Conservation (phyloP, 2,329 filamentous ascomycete species). For the Reticulascus tulasneorum region DNA sequence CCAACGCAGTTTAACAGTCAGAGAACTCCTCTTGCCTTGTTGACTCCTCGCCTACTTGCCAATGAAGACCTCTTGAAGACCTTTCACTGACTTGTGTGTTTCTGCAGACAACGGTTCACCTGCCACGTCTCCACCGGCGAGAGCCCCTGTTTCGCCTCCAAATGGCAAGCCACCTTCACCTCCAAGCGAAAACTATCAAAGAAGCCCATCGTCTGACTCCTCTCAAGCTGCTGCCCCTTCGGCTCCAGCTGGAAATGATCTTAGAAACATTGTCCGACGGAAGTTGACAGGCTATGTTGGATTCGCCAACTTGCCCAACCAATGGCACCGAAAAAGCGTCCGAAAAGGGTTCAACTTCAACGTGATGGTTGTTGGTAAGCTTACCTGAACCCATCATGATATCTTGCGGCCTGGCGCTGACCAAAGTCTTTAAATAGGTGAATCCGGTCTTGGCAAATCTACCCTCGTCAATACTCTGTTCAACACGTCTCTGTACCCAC, state of each 20-base stretch:
- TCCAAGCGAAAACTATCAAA: slow-evolving; percentile 26
- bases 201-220: slow-evolving; percentile 32
- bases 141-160: slow-evolving; percentile 37
- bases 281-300: slow-evolving; percentile 98
- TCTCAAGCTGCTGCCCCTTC: slow-evolving; percentile 38
- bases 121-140: slow-evolving; percentile 35
- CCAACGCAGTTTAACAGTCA: too few relatives aligned
- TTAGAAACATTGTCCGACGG: slow-evolving; percentile 94
- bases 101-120: slow-evolving; percentile 38
- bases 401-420: slow-evolving; percentile 6
- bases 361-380: slow-evolving; percentile 99
- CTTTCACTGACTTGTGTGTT: slow-evolving; percentile 29
- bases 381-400: neutral
- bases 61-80: slow-evolving; percentile 15
- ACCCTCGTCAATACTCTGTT: slow-evolving; percentile 99
- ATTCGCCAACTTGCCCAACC: slow-evolving; percentile 97
- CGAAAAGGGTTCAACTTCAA: slow-evolving; percentile 99
- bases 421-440: slow-evolving; percentile 55
- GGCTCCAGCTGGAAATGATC: too few relatives aligned
- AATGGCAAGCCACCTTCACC: slow-evolving; percentile 33
- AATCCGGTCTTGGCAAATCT: slow-evolving; percentile 98
- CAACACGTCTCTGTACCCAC: slow-evolving; percentile 98
- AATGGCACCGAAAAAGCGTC: slow-evolving; percentile 99
- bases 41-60: slow-evolving; percentile 6
- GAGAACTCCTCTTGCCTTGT: slow-evolving; percentile 8